Percentiles rank a stretch among this genome's conserved stretches.
Evolutionary conservation across 2,329 filamentous ascomycete genomes (phyloP).

Genomic region (Apiospora phragmitis): DNA sequence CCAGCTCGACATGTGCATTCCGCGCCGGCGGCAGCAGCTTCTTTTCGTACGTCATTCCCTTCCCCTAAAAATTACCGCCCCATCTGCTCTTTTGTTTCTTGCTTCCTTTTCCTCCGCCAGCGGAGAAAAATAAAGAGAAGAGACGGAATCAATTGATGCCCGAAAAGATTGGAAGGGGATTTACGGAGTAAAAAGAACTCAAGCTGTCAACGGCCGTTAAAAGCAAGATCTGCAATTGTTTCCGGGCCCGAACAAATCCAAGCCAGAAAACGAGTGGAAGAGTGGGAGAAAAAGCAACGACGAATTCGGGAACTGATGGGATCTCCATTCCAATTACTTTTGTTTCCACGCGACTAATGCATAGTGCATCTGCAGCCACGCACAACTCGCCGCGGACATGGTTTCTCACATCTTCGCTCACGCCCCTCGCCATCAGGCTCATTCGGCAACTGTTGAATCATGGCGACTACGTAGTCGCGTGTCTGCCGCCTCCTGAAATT

Average conservation of each 20-base stretch:
- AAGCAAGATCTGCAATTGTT: background rate
- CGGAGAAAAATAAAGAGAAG: background rate
- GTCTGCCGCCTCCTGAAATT: conserved; percentile 76
- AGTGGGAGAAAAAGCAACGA: conserved; percentile 5
- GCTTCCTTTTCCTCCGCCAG: background rate
- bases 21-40: conserved; percentile 42
- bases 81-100: background rate
- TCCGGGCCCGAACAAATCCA: background rate
- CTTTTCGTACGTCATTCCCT: conserved; percentile 48
- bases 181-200: background rate
- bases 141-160: background rate
- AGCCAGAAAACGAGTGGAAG: background rate
- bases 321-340: background rate
- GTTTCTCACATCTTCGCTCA: conserved; percentile 86
- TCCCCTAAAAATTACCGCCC: background rate
- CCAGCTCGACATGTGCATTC: conserved; percentile 43
- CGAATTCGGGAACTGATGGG: conserved; percentile 5
- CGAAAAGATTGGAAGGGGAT: background rate
- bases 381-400: conserved; percentile 82
- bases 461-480: conserved; percentile 87
- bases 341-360: conserved; percentile 32
- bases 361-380: conserved; percentile 56
- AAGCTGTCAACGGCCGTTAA: background rate
- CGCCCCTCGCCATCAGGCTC: conserved; percentile 80
- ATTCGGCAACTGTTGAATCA: conserved; percentile 82